Percentiles rank a stretch among this genome's conserved stretches.
Conservation (phyloP, 495 filamentous ascomycete genomes). For the Niebla homalea region DNA sequence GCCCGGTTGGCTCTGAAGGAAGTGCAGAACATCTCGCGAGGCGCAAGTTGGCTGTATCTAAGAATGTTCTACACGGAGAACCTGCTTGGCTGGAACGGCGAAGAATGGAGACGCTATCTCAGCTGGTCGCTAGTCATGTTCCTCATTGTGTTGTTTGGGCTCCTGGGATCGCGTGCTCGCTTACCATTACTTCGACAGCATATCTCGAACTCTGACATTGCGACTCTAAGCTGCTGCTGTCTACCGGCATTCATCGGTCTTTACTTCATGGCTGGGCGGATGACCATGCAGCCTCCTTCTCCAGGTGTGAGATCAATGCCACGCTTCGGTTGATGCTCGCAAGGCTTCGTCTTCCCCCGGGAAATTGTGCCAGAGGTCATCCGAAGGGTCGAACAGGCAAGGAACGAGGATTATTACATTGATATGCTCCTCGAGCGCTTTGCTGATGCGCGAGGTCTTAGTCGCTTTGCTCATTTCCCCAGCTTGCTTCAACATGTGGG, state of each 20-base stretch:
- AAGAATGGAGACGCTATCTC: slow-evolving; percentile 33
- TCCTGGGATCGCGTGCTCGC: slow-evolving; percentile 3
- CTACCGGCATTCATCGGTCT: slow-evolving; percentile 22
- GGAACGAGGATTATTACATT: slow-evolving; percentile 21
- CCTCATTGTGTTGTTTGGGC: slow-evolving; percentile 2
- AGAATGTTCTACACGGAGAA: slow-evolving; percentile 45
- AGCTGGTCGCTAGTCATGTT: slow-evolving; percentile 16
- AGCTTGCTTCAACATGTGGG: slow-evolving; percentile 41
- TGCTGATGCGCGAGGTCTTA: slow-evolving; percentile 24
- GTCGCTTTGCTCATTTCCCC: slow-evolving; percentile 37
- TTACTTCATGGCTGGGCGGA: slow-evolving; percentile 24
- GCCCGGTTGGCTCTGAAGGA: slow-evolving; percentile 26
- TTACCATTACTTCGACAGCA: neutral
- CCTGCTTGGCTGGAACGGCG: slow-evolving; percentile 39
- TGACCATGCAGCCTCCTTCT: slow-evolving; percentile 24
- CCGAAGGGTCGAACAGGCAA: slow-evolving; percentile 2
- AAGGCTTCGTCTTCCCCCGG: slow-evolving; percentile 31
- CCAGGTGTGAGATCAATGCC: slow-evolving; percentile 35
- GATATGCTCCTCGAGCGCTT: slow-evolving; percentile 36
- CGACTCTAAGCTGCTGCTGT: slow-evolving; percentile 14
- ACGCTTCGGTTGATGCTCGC: slow-evolving; percentile 37
- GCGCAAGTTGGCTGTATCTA: slow-evolving; percentile 31
- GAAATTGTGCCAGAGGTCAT: slow-evolving; percentile 14
- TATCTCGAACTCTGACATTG: slow-evolving; percentile 11
- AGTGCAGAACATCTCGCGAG: slow-evolving; percentile 4